Base-by-base conservation (phyloP, 83 land plant species). In the Isoetes engelmannii region DNA sequence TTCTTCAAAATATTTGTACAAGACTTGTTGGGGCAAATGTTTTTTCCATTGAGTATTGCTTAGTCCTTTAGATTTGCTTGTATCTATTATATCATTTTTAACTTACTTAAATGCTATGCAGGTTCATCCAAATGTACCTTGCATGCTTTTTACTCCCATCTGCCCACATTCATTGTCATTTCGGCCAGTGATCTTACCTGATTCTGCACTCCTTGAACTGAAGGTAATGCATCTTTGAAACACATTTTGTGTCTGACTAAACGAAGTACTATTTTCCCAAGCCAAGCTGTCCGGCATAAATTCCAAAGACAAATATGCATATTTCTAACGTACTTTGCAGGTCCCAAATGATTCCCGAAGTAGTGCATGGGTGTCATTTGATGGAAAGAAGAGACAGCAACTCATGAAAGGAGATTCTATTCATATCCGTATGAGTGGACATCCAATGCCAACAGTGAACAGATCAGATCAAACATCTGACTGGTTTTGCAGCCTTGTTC, bases 121-220 rank as follows among this genome's bases (percentile, higher is more conserved):
- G 98, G 98, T 95, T 12, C 99, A 91, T 69, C 97, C 99, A 44
- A 95, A 95, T 75, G 99, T 95, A 64, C 99, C 99, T 47, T 95
- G 99, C 81, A 92, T 95, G 92, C 87, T 95, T 41, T 95, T 95
- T 68, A 95, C 99, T 4, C 99, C 99, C 43, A 95, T 95, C 50
- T 95, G 95, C 47, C 97, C 99, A 17, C 99, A 95, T 63, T 92
- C 97, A 13, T 82, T 95, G 69, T 95, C 99, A 50, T 95, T 95
- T 75, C 85, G 97, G 60, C 97, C 99, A 56, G 97, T 95, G 28
- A 95, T 95, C 70, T 88, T 95, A 65, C 99, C 97, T 46, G 99
- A 95, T 81, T 95, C 99, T 79, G 91, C 97, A 6, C 76, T 83
- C 53, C 86, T 95, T 48, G 97, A 88, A 75, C 76, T 95, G 60